Evolutionary conservation across 352 stramenopile species (phyloP), one percentile per base, ranked within the genome.

Genomic region (Phytophthora lateralis): DNA sequence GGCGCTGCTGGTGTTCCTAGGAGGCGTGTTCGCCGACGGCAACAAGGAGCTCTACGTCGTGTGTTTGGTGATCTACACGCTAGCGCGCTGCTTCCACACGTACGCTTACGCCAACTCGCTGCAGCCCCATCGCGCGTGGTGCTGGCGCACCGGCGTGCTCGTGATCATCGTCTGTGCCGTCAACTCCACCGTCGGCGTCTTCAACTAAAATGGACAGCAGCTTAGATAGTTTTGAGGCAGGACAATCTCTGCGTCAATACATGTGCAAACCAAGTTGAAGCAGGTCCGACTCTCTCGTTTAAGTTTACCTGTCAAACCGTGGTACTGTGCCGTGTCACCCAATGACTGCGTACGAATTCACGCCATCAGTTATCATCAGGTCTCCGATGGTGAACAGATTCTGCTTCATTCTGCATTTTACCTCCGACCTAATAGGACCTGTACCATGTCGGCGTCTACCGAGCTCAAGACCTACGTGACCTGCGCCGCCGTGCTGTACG

Each of bases 401-500:
- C 26, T 30, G 26, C 26, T 30, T 30, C 55, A 71, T 55, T 65
- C 26, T 46, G 15, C 11, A n/a, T 56, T 58, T 43, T 43, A 53
- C 48, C 59, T 41, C 27, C 49, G 30, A 41, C 44, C 18, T 24
- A 14, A 60, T 15, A 20, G 20, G n/a, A n/a, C n/a, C 26, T 34
- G 29, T 27, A 35, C 32, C 47, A 82, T 75, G 70, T 69, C 56
- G 6, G 61, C 59, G 10, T 69, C 70, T 2, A 42, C 52, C 1
- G 73, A 75, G 14, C 55, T 85, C 55, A 85, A 90, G 70, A 70
- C 73, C 30, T 87, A 80, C 64, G 73, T 82, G 29, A 66, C 77
- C 1, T 90, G 78, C 69, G 53, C 68, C 6, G 48, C 67, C 32
- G 44, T 88, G 37, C 69, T 91, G 26, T 91, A 81, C 68, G 35